Base-by-base conservation (phyloP, 192 early-diverging fungal genomes). In the Entomortierella parvispora region DNA sequence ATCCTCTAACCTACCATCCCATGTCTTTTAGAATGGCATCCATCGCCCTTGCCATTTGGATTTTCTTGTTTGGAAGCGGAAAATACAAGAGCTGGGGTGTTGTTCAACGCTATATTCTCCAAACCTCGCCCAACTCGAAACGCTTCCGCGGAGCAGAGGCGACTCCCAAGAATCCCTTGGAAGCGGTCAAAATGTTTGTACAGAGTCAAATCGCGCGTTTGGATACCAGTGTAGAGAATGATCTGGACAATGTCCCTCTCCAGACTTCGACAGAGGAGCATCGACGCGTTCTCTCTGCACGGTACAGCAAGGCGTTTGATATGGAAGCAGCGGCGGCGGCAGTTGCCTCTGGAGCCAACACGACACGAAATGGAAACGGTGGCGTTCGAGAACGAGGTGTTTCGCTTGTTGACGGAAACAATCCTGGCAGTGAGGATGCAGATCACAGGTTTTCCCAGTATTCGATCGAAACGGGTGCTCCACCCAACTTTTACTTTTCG, bases 81-180 rank as follows among this genome's bases (percentile, higher is more conserved):
- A 80, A 63, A 33, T 80, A 71, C 65, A 80, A 80, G 57, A 71
- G 69, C 32, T 80, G 78, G 78, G 78, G 78, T 15, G 29, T 80
- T 9, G 71, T 80, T 48, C 78, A 80, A 46, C 65, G 69, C 12
- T 80, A 71, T 43, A 40, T 80, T 17, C 64, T 80, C 23, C 58
- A 61, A 25, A 80, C 65, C 0, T 80, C 78, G 8, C 78, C 78
- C 48, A 51, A 80, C 54, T 65, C 78, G 10, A 56, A 28, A 15
- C 50, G 58, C 3, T 56, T 51, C 63, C 50, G 33, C 8, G 40
- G 46, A 1, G 40, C 23, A 18, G 22, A 65, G 7, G 42, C 18
- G 22, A n/a, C 12, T 7, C 55, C 59, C 8, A 45, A 53, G 22
- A 59, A 31, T 40, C 4, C 11, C 3, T 51, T 44, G 20, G 60